These are phyloP conservation scores for Pichia rugopelliculosa DNA, from an alignment of 805 yeast genomes.

Conservation along the genomic window DNA sequence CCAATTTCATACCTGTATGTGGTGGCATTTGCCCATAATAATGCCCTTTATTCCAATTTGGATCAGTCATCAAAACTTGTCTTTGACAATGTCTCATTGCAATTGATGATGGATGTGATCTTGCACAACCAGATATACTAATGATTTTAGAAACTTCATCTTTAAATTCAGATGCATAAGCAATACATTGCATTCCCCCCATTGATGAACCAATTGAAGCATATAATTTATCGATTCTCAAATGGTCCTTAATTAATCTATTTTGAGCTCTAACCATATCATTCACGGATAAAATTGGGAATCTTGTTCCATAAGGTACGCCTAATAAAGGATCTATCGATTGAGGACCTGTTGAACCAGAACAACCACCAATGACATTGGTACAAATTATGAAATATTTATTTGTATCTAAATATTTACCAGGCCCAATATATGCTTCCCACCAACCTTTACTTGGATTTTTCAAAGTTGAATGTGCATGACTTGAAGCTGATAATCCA, in stretches of 20 bases:
- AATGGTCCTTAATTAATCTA: slow-evolving; percentile 51
- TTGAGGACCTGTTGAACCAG: slow-evolving; percentile 91
- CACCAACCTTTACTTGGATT: slow-evolving; percentile 87
- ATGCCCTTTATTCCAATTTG: slow-evolving; percentile 89
- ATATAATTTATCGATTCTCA: slow-evolving; percentile 56
- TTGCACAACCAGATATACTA: slow-evolving; percentile 85
- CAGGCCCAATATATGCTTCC: slow-evolving; percentile 90
- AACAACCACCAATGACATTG: slow-evolving; percentile 90
- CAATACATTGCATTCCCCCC: slow-evolving; percentile 99
- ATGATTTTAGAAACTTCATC: slow-evolving; percentile 65
- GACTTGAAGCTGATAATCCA: slow-evolving; percentile 89
- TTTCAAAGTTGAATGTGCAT: slow-evolving; percentile 71
- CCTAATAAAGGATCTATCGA: slow-evolving; percentile 64
- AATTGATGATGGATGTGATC: slow-evolving; percentile 89
- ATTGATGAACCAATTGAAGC: slow-evolving; percentile 87
- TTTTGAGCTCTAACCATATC: slow-evolving; percentile 92
- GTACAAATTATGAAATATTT: slow-evolving; percentile 82
- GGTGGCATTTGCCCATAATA: slow-evolving; percentile 74
- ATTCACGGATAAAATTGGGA: slow-evolving; percentile 77
- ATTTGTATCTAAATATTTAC: slow-evolving; percentile 68
- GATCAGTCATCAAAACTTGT: slow-evolving; percentile 90
- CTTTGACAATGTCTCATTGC: slow-evolving; percentile 92
- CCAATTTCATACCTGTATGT: slow-evolving; percentile 90
- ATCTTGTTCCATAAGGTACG: slow-evolving; percentile 71
- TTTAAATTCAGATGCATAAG: slow-evolving; percentile 79